Base-by-base conservation (phyloP, 306 rosid genomes). In the Casuarina equisetifolia region DNA sequence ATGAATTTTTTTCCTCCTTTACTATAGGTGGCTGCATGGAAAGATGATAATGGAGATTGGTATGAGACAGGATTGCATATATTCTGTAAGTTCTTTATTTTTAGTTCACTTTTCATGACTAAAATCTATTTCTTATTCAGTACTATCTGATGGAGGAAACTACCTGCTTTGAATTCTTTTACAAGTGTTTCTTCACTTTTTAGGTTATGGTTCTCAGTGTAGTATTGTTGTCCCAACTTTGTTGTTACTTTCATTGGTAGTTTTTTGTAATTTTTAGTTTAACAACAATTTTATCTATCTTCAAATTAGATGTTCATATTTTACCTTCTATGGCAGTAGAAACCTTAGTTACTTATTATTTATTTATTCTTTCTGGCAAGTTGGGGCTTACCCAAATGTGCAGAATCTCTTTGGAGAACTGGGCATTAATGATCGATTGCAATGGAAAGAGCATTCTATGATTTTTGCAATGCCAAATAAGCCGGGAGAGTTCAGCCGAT, bases 381-480 rank as follows among this genome's bases (percentile, higher is more conserved):
- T 95, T 85, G 98, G 98, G 81, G 98, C 98, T 77, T 95, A 95
- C 81, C 98, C 98, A 79, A 95, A 95, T 71, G 62, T 95, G 62
- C 98, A 95, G 83, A 95, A 89, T 81, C 82, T 95, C 83, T 95
- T 95, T 80, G 96, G 97, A 44, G 98, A 95, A 88, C 97, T 95
- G 57, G 97, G 97, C 59, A 95, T 95, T 76, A 76, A 89, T 80
- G 98, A 95, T 79, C 91, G 98, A 54, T 88, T 95, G 83, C 98
- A 95, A 82, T 95, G 98, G 98, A 95, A 95, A 88, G 97, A 95
- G 71, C 98, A 95, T 82, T 87, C 98, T 76, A 95, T 95, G 98
- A 95, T 95, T 75, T 95, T 95, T 88, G 98, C 98, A 66, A 87
- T 91, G 96, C 98, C 98, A 72, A 95, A 64, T 69, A 95, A 92